Base-by-base conservation (phyloP, 805 yeast genomes). In the Yarrowia keelungensis region DNA sequence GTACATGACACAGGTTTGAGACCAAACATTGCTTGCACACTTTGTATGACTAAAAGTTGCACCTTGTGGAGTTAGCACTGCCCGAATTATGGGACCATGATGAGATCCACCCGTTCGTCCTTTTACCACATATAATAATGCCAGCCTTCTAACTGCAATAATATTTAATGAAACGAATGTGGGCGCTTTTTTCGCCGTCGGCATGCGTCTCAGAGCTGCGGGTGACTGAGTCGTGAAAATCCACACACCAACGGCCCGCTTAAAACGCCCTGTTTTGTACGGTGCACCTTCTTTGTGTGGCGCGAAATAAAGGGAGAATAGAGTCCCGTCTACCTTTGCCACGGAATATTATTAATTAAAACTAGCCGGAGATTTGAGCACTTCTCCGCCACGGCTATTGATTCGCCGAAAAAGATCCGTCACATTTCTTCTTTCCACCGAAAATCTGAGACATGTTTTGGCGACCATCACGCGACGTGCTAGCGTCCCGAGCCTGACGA, bases 211-310 rank as follows among this genome's bases (percentile, higher is more conserved):
- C 32, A 26, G 32, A 26, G 32, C 32, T 26, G 32, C 32, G 32
- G 32, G 7, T 5, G 32, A 26, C 32, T 26, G 32, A 26, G 16
- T 14, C 15, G 39, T 49, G 15, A 10, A 32, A 32, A 32, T 14
- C 5, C 36, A 10, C 51, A 14, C 10, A 19, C 11, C 32, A 49
- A 49, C 42, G 56, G 56, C 42, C 56, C 56, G 56, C 41, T 35
- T 50, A 50, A 35, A 35, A n/a, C 56, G 56, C 26, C 56, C 56
- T 50, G 26, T 50, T 50, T 50, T 36, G 56, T 50, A 35, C 15
- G 3, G 5, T 22, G 35, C 12, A 22, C 11, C 14, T 39, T 32
- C 56, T 22, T 50, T 50, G 56, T 50, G 41, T 50, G 42, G 19
- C 46, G 8, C 19, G 8, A 19, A 5, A 14, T 46, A 42, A 15